These are phyloP conservation scores for Incumbomyces delicatus DNA, from an alignment of 2,329 filamentous ascomycete genomes.

Conservation along the genomic window DNA sequence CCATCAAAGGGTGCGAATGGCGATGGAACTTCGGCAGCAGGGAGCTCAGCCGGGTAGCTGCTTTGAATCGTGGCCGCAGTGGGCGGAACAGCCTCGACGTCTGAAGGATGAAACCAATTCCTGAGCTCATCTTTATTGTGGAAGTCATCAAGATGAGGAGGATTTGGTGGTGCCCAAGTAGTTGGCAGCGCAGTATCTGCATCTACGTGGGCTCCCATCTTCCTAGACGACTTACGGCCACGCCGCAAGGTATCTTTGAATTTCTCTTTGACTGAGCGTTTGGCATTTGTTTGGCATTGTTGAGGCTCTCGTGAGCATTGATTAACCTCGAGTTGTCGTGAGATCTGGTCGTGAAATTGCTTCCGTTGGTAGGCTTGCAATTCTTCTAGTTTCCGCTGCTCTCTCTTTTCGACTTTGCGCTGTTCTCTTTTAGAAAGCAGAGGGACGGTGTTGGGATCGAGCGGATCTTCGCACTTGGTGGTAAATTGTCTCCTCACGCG, in stretches of 20 bases:
- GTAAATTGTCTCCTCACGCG: constrained; percentile 1
- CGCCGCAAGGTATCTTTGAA: neutral
- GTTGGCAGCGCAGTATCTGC: neutral
- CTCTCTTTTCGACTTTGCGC: constrained; percentile 12
- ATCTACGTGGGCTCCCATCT: neutral
- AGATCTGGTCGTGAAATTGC: constrained; percentile 5
- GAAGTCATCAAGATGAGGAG: constrained; percentile 16
- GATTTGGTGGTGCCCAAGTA: neutral
- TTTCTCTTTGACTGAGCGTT: neutral
- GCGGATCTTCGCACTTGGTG: neutral
- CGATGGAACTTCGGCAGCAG: neutral
- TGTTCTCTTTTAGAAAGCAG: constrained; percentile 2
- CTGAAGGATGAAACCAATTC: constrained; percentile 6
- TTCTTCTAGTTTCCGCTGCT: constrained; percentile 10
- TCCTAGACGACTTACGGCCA: neutral
- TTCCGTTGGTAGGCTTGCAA: constrained; percentile 4
- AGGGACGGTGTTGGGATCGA: constrained; percentile 4
- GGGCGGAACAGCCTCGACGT: constrained; percentile 1
- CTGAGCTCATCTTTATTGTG: constrained; percentile 15
- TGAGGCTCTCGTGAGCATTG: neutral
- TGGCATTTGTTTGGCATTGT: neutral
- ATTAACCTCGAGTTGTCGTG: constrained; percentile 7
- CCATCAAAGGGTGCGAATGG: constrained; percentile 5
- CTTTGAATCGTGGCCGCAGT: neutral
- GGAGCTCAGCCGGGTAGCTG: constrained; percentile 9